A percentile compares a stretch with the other conserved stretches of the same genome.
Conservation (phyloP, 495 filamentous ascomycete species). For the Neurospora sp. region DNA sequence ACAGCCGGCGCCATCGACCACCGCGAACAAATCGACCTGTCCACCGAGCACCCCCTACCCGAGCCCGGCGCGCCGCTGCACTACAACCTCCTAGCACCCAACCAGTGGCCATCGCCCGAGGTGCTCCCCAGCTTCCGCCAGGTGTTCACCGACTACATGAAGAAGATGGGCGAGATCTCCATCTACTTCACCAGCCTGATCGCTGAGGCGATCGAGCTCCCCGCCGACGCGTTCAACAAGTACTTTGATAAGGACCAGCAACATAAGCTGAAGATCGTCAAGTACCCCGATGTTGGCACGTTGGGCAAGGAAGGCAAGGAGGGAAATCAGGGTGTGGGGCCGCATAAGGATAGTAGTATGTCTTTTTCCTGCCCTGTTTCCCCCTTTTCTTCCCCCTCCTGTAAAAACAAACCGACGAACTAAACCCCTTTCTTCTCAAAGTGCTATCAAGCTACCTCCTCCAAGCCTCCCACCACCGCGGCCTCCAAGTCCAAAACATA, state of each 20-base stretch:
- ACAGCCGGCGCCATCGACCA: conserved; percentile 51
- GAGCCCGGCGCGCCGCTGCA: conserved; percentile 55
- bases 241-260: conserved; percentile 78
- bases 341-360: conserved; percentile 77
- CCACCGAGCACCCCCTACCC: conserved; percentile 62
- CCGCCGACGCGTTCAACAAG: conserved; percentile 58
- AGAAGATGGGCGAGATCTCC: conserved; percentile 56
- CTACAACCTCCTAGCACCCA: conserved; percentile 72
- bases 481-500: conserved; percentile 85
- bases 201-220: conserved; percentile 76
- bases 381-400: no score
- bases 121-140: conserved; percentile 61
- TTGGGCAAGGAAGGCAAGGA: conserved; percentile 35
- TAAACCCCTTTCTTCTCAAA: not conserved
- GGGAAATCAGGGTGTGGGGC: conserved; percentile 66
- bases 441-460: conserved; percentile 77
- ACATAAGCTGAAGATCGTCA: conserved; percentile 89
- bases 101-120: conserved; percentile 73
- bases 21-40: conserved; percentile 88
- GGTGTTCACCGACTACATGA: conserved; percentile 65
- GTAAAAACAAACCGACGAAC: not conserved
- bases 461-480: conserved; percentile 68
- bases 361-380: not conserved
- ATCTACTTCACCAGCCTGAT: conserved; percentile 74
- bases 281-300: conserved; percentile 59